Percentiles rank a stretch among this genome's conserved stretches.
Evolutionary conservation across 176 grass and related monocot species (phyloP).

Genomic region (Oryza glaberrima): DNA sequence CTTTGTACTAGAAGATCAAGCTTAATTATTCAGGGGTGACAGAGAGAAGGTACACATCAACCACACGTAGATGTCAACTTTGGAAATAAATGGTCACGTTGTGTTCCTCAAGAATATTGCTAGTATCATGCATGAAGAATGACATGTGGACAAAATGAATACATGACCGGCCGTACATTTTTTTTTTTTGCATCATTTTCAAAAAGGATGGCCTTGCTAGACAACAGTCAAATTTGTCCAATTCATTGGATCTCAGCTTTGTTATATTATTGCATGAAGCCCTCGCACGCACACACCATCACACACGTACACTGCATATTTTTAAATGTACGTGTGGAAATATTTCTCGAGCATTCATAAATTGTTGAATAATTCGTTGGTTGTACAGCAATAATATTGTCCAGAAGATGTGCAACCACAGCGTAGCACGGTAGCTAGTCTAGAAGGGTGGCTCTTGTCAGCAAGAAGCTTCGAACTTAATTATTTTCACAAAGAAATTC

Average conservation of each 20-base stretch:
- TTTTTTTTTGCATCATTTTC: not conserved
- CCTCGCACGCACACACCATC: not conserved
- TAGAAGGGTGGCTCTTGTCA: not conserved
- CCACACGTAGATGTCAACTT: not conserved
- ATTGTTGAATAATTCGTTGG: not conserved
- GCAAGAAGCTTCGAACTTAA: not conserved
- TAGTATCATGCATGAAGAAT: not conserved
- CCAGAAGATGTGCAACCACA: not conserved
- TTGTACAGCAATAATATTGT: not conserved
- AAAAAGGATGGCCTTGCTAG: not conserved
- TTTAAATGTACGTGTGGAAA: not conserved
- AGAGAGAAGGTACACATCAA: not conserved
- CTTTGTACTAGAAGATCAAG: not conserved
- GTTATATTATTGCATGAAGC: not conserved
- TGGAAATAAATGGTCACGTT: not conserved
- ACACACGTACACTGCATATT: not conserved
- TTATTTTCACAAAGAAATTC: not conserved
- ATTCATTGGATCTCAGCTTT: not conserved
- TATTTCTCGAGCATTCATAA: not conserved
- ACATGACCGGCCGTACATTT: not conserved
- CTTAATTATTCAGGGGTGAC: not conserved
- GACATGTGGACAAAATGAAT: not conserved
- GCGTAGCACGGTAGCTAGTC: not conserved
- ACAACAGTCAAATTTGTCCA: conserved; percentile 1
- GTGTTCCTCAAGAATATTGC: not conserved